phyloP scores from a whole-genome alignment of 2,329 filamentous ascomycete species.

The Cladosporium sp. region DNA sequence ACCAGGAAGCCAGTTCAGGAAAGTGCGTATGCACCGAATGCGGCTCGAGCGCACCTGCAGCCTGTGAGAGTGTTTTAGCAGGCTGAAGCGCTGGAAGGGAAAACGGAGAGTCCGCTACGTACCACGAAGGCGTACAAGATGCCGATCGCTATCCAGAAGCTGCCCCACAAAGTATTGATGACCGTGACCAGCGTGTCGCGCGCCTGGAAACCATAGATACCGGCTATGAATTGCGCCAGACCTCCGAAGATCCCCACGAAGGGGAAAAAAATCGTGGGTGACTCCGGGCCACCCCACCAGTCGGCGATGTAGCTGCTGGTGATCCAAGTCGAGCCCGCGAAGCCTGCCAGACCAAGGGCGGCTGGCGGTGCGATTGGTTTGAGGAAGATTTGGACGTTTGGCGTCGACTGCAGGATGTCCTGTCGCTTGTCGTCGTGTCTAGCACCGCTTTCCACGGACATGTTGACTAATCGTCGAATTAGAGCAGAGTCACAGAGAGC shows the following conservation, averaged over 20 bases:
- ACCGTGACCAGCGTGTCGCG: slow-evolving; percentile 23
- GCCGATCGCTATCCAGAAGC: slow-evolving; percentile 22
- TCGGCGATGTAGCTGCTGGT: slow-evolving; percentile 20
- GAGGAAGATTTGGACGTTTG: slow-evolving; percentile 25
- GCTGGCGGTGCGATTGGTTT: slow-evolving; percentile 28
- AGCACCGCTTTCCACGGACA: slow-evolving; percentile 8
- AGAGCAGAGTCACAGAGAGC: no score
- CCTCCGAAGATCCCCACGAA: slow-evolving; percentile 25
- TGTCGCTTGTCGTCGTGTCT: slow-evolving; percentile 7
- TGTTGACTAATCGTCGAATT: no score
- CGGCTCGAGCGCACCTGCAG: slow-evolving; percentile 12
- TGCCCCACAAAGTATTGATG: slow-evolving; percentile 23
- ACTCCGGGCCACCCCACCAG: slow-evolving; percentile 21
- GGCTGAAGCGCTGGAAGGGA: no score
- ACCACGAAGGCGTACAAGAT: slow-evolving; percentile 16
- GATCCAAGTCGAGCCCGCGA: slow-evolving; percentile 28
- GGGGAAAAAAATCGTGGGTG: slow-evolving; percentile 27
- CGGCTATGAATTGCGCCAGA: slow-evolving; percentile 28
- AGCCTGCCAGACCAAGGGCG: slow-evolving; percentile 28
- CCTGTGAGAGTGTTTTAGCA: not conserved
- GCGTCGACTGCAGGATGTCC: slow-evolving; percentile 3
- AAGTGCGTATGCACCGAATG: slow-evolving; percentile 19
- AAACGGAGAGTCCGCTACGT: not conserved
- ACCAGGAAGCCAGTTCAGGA: slow-evolving; percentile 23
- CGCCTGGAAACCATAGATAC: slow-evolving; percentile 21